These are phyloP conservation scores for Fagopyrum tataricum DNA, from an alignment of 148 eudicot species.

Conservation along the genomic window DNA sequence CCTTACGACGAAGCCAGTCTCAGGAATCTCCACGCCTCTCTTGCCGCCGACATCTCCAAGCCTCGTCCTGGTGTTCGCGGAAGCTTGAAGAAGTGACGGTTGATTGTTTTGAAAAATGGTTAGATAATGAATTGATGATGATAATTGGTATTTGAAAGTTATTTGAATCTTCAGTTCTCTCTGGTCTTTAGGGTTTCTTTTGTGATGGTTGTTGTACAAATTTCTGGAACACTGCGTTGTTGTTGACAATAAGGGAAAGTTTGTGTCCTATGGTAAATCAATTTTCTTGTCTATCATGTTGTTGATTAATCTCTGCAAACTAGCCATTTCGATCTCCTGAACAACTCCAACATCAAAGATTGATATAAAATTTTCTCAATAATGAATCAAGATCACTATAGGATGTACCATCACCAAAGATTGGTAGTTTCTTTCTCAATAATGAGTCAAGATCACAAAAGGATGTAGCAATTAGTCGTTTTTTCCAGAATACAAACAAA, in stretches of 20 bases:
- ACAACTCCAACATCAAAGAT: not conserved
- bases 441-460: not conserved
- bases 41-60: slow-evolving; percentile 22
- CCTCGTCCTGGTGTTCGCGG: slow-evolving; percentile 68
- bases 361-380: not conserved
- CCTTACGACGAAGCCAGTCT: slow-evolving; percentile 62
- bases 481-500: not conserved
- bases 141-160: not conserved
- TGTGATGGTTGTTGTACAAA: not conserved
- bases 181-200: not conserved
- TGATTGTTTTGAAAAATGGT: not conserved
- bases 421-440: not conserved
- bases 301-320: not conserved
- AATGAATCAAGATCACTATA: not conserved
- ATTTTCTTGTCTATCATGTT: no score
- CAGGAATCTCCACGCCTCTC: slow-evolving; percentile 46
- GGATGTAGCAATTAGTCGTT: not conserved
- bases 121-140: not conserved
- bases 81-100: slow-evolving; percentile 54
- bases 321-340: not conserved
- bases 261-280: no score
- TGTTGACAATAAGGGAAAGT: no score
- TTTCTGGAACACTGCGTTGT: not conserved
- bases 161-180: not conserved
- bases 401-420: no score